Evolutionary conservation across 2,329 filamentous ascomycete species (phyloP).

Genomic region (Lecanicillium sp.): DNA sequence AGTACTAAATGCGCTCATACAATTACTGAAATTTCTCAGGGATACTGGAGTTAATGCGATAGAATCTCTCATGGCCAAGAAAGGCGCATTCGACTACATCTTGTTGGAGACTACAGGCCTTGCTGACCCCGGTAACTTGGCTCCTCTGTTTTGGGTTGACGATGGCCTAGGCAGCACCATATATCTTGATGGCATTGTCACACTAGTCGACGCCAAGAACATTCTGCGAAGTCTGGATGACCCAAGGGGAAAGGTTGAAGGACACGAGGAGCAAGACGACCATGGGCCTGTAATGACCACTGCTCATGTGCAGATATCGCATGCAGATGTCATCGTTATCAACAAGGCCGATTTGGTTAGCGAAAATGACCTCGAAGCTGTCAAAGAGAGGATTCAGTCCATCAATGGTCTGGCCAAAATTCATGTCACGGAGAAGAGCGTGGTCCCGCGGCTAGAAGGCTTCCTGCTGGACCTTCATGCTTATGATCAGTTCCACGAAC

Average conservation of each 20-base stretch:
- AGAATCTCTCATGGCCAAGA: conserved; percentile 89
- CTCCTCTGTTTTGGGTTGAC: conserved; percentile 95
- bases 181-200: conserved; percentile 94
- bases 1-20: not conserved
- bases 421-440: conserved; percentile 70
- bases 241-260: conserved; percentile 43
- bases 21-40: conserved; percentile 35
- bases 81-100: conserved; percentile 94
- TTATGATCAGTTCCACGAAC: conserved; percentile 71
- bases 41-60: conserved; percentile 92
- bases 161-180: conserved; percentile 92
- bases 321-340: conserved; percentile 89
- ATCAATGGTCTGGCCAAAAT: conserved; percentile 89
- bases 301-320: conserved; percentile 91
- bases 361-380: conserved; percentile 55
- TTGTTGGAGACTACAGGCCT: conserved; percentile 92
- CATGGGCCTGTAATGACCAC: conserved; percentile 72
- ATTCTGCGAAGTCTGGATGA: conserved; percentile 77
- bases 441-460: conserved; percentile 75
- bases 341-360: conserved; percentile 88
- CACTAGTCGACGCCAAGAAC: conserved; percentile 91
- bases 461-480: conserved; percentile 85
- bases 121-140: conserved; percentile 91
- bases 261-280: conserved; percentile 40
- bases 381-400: conserved; percentile 63